These are phyloP conservation scores for Vaccinium corymbosum DNA, from an alignment of 148 eudicot genomes.

Conservation along the genomic window DNA sequence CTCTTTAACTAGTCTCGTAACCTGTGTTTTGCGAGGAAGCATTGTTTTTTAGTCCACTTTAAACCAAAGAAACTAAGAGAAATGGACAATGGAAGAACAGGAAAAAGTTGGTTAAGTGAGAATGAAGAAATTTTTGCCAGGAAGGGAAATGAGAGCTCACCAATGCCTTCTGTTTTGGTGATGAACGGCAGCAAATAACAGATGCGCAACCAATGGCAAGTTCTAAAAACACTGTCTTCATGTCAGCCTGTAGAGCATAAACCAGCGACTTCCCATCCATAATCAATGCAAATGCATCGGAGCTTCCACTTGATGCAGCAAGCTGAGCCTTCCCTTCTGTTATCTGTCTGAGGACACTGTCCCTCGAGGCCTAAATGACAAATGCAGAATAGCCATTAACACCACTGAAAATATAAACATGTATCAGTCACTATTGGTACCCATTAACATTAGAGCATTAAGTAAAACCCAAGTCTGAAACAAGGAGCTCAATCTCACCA, in stretches of 20 bases:
- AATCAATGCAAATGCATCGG: slow-evolving; percentile 71
- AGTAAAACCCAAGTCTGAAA: background rate
- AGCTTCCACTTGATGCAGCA: slow-evolving; percentile 30
- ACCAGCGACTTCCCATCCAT: slow-evolving; percentile 88
- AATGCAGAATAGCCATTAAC: background rate
- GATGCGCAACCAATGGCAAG: slow-evolving; percentile 84
- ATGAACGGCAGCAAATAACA: slow-evolving; percentile 92
- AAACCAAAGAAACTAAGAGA: background rate
- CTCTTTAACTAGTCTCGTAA: slow-evolving; percentile 57
- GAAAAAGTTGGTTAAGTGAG: background rate
- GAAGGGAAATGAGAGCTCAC: slow-evolving; percentile 37
- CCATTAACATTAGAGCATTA: background rate
- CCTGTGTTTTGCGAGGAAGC: slow-evolving; percentile 28
- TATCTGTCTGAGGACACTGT: slow-evolving; percentile 60
- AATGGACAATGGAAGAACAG: background rate
- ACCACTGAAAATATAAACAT: background rate
- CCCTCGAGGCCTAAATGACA: slow-evolving; percentile 56
- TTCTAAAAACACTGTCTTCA: slow-evolving; percentile 54
- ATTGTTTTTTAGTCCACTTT: background rate
- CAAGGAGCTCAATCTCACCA: background rate
- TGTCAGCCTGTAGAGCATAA: slow-evolving; percentile 72
- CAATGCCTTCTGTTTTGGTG: slow-evolving; percentile 94
- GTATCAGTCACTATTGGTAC: background rate
- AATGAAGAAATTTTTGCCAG: background rate
- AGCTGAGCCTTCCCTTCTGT: slow-evolving; percentile 48